Evolutionary conservation across 208 protist species (phyloP).

Genomic region (Endotrypanum monterogeii): DNA sequence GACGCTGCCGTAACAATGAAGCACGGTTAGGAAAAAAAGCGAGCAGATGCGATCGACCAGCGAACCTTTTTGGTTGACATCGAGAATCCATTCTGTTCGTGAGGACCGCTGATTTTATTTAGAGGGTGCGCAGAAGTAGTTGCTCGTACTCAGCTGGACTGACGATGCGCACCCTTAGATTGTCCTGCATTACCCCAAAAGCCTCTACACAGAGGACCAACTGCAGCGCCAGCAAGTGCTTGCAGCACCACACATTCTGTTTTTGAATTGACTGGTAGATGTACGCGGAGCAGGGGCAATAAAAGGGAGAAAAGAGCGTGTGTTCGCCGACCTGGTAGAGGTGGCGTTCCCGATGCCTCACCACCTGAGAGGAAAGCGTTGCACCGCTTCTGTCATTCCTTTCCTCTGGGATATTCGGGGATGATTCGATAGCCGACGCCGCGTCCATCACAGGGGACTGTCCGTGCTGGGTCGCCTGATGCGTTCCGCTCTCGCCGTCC

Average conservation of each 20-base stretch:
- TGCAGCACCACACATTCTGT: constrained; percentile 78
- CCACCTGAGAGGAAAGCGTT: neutral
- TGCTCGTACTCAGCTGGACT: constrained; percentile 26
- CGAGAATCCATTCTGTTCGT: neutral
- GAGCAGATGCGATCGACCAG: neutral
- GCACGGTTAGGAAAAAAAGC: too few species aligned
- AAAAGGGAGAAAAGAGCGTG: constrained; percentile 72
- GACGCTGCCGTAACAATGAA: too few species aligned
- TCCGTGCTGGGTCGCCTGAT: neutral
- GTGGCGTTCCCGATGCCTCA: constrained; percentile 27
- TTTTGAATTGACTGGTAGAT: constrained; percentile 72
- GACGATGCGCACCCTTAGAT: constrained; percentile 44
- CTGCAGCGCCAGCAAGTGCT: constrained; percentile 82
- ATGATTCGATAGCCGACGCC: neutral
- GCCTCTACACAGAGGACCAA: constrained; percentile 61
- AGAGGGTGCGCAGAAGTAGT: constrained; percentile 21
- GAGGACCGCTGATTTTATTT: neutral
- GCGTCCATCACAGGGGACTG: neutral
- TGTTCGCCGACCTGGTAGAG: constrained; percentile 83
- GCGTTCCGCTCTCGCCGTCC: neutral
- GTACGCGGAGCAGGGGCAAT: constrained; percentile 84
- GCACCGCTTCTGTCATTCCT: neutral
- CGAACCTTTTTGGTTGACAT: neutral
- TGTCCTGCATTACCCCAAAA: constrained; percentile 53
- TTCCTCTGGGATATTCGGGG: neutral